These are phyloP conservation scores for Dendryphion nanum DNA, from an alignment of 2,329 filamentous ascomycete species.

Conservation along the genomic window DNA sequence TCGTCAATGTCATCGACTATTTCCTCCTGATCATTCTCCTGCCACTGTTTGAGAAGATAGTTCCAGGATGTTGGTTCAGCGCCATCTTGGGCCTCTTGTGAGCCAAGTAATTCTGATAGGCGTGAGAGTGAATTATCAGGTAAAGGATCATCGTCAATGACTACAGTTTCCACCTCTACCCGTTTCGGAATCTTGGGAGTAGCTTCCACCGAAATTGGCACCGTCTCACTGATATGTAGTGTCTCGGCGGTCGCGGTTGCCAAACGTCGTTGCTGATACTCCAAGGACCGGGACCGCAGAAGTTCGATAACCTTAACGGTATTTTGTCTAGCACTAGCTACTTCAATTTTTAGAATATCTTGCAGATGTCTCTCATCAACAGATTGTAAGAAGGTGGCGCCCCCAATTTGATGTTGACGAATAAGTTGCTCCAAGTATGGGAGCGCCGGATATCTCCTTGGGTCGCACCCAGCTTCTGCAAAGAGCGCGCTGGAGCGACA, in stretches of 20 bases:
- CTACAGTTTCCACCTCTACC: too few species aligned
- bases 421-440: constrained; percentile 55
- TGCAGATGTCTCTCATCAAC: constrained; percentile 50
- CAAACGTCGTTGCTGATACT: too few species aligned
- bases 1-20: constrained; percentile 23
- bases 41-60: constrained; percentile 44
- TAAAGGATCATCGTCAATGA: too few species aligned
- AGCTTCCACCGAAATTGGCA: too few species aligned
- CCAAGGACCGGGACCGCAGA: too few species aligned
- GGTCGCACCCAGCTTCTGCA: constrained; percentile 39
- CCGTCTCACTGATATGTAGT: too few species aligned
- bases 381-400: constrained; percentile 61
- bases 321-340: constrained; percentile 57
- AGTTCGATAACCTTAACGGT: constrained; percentile 58
- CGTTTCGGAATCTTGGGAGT: too few species aligned
- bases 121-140: too few species aligned
- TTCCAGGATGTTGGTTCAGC: too few species aligned
- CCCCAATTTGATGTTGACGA: constrained; percentile 63
- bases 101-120: too few species aligned
- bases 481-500: constrained; percentile 53
- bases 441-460: constrained; percentile 49
- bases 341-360: constrained; percentile 58
- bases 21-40: constrained; percentile 53
- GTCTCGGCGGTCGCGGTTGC: too few species aligned
- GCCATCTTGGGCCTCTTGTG: too few species aligned